A percentile compares a stretch with the other conserved stretches of the same genome.
These are phyloP conservation scores for Cordyceps cicadae DNA, from an alignment of 2,329 filamentous ascomycete genomes.

Conservation along the genomic window DNA sequence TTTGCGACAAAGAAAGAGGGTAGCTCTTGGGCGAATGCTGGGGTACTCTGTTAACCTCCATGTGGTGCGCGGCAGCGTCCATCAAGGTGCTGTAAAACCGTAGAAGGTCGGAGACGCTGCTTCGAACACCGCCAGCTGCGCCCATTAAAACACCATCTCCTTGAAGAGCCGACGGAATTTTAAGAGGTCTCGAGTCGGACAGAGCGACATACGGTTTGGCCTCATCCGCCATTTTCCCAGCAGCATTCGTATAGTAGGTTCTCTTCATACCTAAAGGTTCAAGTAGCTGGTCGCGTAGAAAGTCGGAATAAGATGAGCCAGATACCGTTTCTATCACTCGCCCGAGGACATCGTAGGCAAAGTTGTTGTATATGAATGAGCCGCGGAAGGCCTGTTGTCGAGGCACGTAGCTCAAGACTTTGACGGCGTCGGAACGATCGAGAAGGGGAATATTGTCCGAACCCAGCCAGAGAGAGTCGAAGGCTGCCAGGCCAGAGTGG, in stretches of 20 bases:
- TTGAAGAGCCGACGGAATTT: neutral
- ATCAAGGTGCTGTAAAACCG: neutral
- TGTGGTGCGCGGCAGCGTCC: neutral
- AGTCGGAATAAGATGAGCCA: neutral
- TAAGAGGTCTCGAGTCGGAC: neutral
- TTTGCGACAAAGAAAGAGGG: neutral
- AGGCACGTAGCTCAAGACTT: neutral
- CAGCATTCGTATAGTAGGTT: neutral
- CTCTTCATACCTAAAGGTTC: neutral
- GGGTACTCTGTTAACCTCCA: neutral
- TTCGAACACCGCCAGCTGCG: neutral
- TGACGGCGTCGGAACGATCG: neutral
- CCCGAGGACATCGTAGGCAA: neutral
- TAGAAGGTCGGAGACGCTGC: neutral
- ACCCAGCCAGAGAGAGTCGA: neutral
- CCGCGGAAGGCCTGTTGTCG: neutral
- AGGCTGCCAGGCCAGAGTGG: neutral
- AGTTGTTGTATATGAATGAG: neutral
- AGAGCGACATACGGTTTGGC: neutral
- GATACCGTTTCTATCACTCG: neutral
- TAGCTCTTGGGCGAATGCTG: neutral
- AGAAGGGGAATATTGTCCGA: neutral
- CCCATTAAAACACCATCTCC: neutral
- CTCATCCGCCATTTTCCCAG: neutral
- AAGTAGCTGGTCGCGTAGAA: neutral